Conservation (phyloP, 2,329 filamentous ascomycete genomes). For the Nemania sp. region DNA sequence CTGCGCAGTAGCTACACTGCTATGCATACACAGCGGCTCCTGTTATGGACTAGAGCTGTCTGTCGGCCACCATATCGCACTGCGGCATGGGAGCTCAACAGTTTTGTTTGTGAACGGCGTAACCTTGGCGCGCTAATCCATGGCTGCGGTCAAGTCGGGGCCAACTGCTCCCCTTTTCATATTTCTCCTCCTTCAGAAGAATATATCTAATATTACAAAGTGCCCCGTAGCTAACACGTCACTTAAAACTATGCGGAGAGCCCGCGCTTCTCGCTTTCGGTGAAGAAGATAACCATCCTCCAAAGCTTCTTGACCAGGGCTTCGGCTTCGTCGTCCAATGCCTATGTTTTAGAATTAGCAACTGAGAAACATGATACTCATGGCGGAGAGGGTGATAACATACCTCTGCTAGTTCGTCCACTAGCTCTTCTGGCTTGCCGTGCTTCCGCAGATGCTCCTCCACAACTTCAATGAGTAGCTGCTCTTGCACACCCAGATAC, state of each 20-base stretch:
- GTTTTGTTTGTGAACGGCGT: too few relatives aligned
- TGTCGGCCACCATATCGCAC: too few relatives aligned
- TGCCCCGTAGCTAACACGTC: too few relatives aligned
- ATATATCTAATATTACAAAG: conserved; percentile 7
- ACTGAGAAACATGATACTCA: neutral
- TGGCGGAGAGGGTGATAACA: conserved; percentile 42
- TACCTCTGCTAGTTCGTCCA: conserved; percentile 83
- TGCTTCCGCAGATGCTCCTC: conserved; percentile 81
- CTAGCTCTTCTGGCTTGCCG: conserved; percentile 75
- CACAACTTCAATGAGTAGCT: conserved; percentile 90
- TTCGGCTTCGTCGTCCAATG: conserved; percentile 92
- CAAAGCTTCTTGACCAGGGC: conserved; percentile 94
- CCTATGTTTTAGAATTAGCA: conserved; percentile 53
- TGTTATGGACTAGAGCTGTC: too few relatives aligned
- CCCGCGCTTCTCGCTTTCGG: conserved; percentile 89
- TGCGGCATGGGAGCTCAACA: too few relatives aligned
- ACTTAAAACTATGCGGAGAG: conserved; percentile 64
- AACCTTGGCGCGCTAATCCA: too few relatives aligned
- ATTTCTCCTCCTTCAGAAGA: too few relatives aligned
- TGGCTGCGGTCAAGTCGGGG: too few relatives aligned
- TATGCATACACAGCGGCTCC: too few relatives aligned
- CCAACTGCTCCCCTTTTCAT: too few relatives aligned
- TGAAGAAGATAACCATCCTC: conserved; percentile 98
- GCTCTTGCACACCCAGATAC: conserved; percentile 93
- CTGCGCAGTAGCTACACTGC: too few relatives aligned